Percentiles rank a stretch among this genome's conserved stretches.
These are phyloP conservation scores for Basipetospora chlamydospora DNA, from an alignment of 2,329 filamentous ascomycete species.

Conservation along the genomic window DNA sequence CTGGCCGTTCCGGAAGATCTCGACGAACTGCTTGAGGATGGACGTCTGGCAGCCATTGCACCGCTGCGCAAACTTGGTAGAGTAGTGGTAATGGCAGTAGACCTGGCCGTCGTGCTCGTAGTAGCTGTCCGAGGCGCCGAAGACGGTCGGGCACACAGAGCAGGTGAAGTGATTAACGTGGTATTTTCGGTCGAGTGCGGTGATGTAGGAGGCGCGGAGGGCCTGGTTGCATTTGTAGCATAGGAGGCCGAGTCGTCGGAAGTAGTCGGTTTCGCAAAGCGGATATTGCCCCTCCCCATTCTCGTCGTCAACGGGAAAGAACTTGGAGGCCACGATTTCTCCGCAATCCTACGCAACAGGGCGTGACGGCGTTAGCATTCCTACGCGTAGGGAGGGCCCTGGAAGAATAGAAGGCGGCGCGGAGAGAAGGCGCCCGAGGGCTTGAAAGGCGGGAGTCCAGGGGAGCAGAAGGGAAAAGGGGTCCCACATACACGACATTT, in stretches of 20 bases:
- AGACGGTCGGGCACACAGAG: conserved; percentile 92
- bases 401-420: conserved; percentile 4
- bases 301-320: conserved; percentile 92
- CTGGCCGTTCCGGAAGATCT: conserved; percentile 94
- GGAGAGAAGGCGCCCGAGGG: conserved; percentile 4
- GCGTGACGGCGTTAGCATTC: not conserved
- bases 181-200: conserved; percentile 92
- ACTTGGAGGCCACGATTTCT: conserved; percentile 94
- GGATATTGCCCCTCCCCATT: conserved; percentile 78
- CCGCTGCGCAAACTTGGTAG: conserved; percentile 86
- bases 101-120: conserved; percentile 96
- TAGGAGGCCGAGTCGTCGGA: conserved; percentile 75
- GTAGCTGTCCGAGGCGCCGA: conserved; percentile 95
- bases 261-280: conserved; percentile 96
- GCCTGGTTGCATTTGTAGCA: conserved; percentile 89
- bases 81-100: conserved; percentile 98
- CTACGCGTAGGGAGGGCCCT: conserved; percentile 9
- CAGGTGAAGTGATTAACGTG: conserved; percentile 99
- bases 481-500: conserved; percentile 66
- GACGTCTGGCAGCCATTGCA: conserved; percentile 96
- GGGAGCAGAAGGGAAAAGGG: not conserved
- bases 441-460: conserved; percentile 4
- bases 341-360: conserved; percentile 64
- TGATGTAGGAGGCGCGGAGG: conserved; percentile 92
- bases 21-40: conserved; percentile 96